Evolutionary conservation across 805 yeast species (phyloP).

Genomic region (Metschnikowia sp.): DNA sequence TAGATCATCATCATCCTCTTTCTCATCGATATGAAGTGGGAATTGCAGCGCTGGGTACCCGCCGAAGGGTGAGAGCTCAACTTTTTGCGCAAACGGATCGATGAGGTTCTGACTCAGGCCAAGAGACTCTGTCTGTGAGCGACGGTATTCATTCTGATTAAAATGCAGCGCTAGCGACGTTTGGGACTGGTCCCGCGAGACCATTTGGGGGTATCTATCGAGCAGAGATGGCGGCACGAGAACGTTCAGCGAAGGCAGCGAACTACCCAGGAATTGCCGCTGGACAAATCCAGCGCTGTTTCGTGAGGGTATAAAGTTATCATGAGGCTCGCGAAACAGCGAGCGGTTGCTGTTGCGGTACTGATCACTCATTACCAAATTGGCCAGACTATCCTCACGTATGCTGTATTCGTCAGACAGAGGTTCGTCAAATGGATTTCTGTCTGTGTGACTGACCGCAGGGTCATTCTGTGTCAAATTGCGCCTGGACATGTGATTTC

Average conservation of each 20-base stretch:
- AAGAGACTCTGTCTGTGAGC: conserved; percentile 8
- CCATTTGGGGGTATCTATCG: conserved; percentile 19
- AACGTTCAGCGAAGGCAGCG: conserved; percentile 4
- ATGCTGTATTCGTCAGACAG: conserved; percentile 11
- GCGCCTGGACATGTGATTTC: conserved; percentile 13
- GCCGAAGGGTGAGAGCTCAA: conserved; percentile 66
- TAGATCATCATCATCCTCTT: conserved; percentile 90
- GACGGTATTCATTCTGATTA: background rate
- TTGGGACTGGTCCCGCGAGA: conserved; percentile 15
- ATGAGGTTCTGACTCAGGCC: conserved; percentile 7
- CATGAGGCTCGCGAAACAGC: background rate
- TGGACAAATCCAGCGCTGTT: background rate
- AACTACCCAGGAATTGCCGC: conserved; percentile 1
- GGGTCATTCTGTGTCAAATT: conserved; percentile 16
- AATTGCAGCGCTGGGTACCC: conserved; percentile 97
- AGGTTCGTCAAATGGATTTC: conserved; percentile 10
- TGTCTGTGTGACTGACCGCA: background rate
- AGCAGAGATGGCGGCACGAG: conserved; percentile 16
- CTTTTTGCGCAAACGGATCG: conserved; percentile 13
- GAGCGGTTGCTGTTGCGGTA: background rate
- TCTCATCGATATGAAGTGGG: conserved; percentile 87
- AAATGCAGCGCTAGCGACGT: conserved; percentile 13
- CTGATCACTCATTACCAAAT: background rate
- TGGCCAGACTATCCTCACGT: conserved; percentile 4
- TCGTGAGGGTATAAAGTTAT: background rate